These are phyloP conservation scores for Gracilaria domingensis DNA, from an alignment of 23 red algal species.

Conservation along the genomic window DNA sequence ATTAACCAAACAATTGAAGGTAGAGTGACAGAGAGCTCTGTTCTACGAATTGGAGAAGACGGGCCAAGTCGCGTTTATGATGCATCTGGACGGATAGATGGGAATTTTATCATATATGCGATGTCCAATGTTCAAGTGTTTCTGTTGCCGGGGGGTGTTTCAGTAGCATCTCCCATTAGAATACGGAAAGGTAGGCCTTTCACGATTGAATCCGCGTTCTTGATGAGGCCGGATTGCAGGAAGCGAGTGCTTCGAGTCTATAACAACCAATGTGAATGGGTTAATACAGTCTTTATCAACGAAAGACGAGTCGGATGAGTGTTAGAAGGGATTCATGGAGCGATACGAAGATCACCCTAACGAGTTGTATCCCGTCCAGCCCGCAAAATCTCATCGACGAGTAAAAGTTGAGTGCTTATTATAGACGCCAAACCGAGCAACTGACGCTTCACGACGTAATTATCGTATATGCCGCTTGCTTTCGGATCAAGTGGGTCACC, in stretches of 20 bases:
- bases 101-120: constrained; percentile 65
- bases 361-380: constrained; percentile 86
- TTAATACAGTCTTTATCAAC: constrained; percentile 84
- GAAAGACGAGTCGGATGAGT: constrained; percentile 71
- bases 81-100: constrained; percentile 54
- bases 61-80: constrained; percentile 62
- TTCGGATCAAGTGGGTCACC: constrained; percentile 93
- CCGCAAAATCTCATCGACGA: constrained; percentile 96
- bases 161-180: constrained; percentile 54
- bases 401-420: constrained; percentile 93
- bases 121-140: constrained; percentile 71
- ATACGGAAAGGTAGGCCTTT: constrained; percentile 67
- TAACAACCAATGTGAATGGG: constrained; percentile 74
- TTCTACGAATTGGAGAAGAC: constrained; percentile 48
- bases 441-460: constrained; percentile 92
- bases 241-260: constrained; percentile 70
- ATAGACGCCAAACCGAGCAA: constrained; percentile 83
- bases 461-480: constrained; percentile 90
- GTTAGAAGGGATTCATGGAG: background rate
- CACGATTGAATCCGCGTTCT: constrained; percentile 69
- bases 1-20: constrained; percentile 43
- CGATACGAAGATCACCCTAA: background rate
- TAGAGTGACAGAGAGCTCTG: constrained; percentile 58
- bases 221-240: constrained; percentile 70
- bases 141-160: constrained; percentile 77